phyloP scores from a whole-genome alignment of 371 early-diverging fungal species.

The Lichtheimia ramosa region DNA sequence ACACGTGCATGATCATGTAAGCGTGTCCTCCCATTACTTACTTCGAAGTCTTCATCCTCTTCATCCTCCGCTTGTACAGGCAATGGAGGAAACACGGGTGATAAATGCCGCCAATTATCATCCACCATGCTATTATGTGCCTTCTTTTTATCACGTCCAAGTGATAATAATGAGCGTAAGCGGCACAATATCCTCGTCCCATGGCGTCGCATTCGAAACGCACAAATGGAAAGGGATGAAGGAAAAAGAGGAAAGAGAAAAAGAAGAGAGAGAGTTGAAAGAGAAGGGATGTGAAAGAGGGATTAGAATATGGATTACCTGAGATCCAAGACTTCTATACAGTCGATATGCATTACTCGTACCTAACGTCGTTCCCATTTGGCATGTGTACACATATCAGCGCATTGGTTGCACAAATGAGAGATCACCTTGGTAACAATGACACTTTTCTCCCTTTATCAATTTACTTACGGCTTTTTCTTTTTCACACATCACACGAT shows the following conservation, averaged over 20 bases:
- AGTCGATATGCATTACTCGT: background rate
- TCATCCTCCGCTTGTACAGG: conserved; percentile 1
- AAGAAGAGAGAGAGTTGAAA: background rate
- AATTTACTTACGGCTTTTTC: too few species aligned
- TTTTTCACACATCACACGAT: too few species aligned
- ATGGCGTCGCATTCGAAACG: too few species aligned
- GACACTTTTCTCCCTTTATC: too few species aligned
- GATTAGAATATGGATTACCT: background rate
- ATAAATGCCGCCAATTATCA: background rate
- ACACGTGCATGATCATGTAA: background rate
- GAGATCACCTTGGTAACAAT: too few species aligned
- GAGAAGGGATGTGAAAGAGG: background rate
- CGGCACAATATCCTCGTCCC: too few species aligned
- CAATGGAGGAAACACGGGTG: background rate
- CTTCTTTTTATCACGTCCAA: too few species aligned
- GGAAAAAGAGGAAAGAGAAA: background rate
- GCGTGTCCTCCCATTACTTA: background rate
- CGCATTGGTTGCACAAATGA: too few species aligned
- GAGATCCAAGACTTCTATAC: background rate
- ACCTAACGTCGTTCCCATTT: background rate
- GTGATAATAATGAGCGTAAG: too few species aligned
- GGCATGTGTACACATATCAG: background rate
- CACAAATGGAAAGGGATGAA: background rate
- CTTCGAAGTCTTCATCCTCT: background rate
- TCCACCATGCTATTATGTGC: too few species aligned